Conservation (phyloP, 139 green algal species). For the Chlorella sp. region DNA sequence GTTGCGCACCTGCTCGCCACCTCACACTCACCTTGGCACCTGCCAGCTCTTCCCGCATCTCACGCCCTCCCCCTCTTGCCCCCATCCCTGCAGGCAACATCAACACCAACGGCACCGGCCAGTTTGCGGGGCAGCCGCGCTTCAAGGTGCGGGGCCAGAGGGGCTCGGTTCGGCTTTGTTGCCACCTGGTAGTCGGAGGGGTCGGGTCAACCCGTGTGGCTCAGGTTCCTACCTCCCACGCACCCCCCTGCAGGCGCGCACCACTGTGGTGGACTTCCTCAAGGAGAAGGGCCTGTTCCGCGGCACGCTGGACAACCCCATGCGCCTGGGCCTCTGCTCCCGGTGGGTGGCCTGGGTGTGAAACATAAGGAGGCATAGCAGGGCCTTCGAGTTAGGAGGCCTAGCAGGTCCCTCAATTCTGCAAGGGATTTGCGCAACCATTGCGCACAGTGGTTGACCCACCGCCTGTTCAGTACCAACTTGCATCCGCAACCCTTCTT, state of each 20-base stretch:
- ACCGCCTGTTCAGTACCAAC: no score
- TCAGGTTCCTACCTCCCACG: background rate
- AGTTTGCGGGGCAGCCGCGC: constrained; percentile 89
- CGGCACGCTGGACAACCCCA: constrained; percentile 88
- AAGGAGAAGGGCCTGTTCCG: constrained; percentile 85
- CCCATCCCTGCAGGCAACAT: constrained; percentile 54
- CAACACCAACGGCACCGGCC: constrained; percentile 74
- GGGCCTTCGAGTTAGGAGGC: no score
- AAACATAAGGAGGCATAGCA: no score
- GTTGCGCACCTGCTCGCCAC: no score
- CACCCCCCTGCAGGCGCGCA: constrained; percentile 73
- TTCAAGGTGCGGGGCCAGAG: no score
- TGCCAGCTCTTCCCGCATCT: no score
- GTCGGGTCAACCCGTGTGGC: background rate
- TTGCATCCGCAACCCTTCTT: background rate
- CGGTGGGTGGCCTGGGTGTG: constrained; percentile 2
- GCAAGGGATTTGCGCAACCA: no score
- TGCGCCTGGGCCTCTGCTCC: constrained; percentile 94
- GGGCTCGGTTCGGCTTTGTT: no score
- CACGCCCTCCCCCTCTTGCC: no score
- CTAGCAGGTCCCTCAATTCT: no score
- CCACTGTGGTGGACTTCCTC: constrained; percentile 86
- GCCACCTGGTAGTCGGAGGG: background rate
- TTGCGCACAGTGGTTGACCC: no score
- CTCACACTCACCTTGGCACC: no score